Evolutionary conservation across 805 yeast species (phyloP).

Genomic region (Yarrowia sp.): DNA sequence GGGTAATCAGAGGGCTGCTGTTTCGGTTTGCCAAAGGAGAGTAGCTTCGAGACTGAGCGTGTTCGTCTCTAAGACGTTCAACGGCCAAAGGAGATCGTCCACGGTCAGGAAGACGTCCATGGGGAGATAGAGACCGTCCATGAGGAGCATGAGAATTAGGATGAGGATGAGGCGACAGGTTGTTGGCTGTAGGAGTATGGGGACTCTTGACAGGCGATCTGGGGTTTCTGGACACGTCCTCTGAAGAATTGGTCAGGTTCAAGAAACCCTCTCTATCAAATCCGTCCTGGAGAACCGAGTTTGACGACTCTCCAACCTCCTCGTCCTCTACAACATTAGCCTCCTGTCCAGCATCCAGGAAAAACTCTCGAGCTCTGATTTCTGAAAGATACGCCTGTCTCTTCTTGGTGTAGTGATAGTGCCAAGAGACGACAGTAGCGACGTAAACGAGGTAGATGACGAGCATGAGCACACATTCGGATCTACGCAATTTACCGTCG

Average conservation of each 20-base stretch:
- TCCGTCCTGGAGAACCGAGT: constrained; percentile 30
- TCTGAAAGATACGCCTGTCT: constrained; percentile 42
- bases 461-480: constrained; percentile 67
- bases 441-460: constrained; percentile 66
- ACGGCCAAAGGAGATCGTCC: constrained; percentile 24
- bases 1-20: neutral
- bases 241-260: constrained; percentile 13
- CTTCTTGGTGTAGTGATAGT: constrained; percentile 47
- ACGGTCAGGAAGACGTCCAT: constrained; percentile 20
- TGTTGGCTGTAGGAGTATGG: neutral
- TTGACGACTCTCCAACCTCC: constrained; percentile 40
- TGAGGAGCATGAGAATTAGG: constrained; percentile 15
- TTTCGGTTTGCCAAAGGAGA: constrained; percentile 1
- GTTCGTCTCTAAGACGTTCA: constrained; percentile 14
- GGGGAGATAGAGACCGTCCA: constrained; percentile 24
- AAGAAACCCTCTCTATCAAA: constrained; percentile 31
- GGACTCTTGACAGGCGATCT: constrained; percentile 18
- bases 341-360: constrained; percentile 43
- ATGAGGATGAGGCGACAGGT: neutral
- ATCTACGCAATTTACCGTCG: constrained; percentile 61
- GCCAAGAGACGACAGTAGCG: constrained; percentile 55
- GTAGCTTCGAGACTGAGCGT: constrained; percentile 8
- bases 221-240: neutral
- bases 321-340: constrained; percentile 42
- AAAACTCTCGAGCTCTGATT: constrained; percentile 44